Evolutionary conservation across 441 rosid genomes (phyloP), one percentile per base, ranked within the genome.

Genomic region (Arabidopsis lyrata): DNA sequence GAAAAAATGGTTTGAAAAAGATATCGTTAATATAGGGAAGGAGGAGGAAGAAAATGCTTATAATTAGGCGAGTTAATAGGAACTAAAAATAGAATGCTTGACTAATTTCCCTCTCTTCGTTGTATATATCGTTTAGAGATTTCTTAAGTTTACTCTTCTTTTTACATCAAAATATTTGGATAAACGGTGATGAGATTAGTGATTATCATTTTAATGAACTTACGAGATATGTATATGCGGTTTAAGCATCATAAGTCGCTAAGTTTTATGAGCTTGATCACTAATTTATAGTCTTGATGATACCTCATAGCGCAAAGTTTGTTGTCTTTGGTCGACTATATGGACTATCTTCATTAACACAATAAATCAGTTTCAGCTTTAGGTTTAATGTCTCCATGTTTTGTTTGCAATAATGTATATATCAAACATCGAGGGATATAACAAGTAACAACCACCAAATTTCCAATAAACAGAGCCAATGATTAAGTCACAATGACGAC

Each of bases 81-180:
- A 50, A 52, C 8, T 38, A 71, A 66, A 72, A 72, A 42, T 66
- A 66, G 80, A 59, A 50, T 29, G 57, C n/a, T 71, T 72, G 64
- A 72, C 77, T 18, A 16, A n/a, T 16, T 53, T 55, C 1, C 49
- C 4, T 48, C 45, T 15, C 20, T 45, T 15, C 47, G 48, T 14
- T 14, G 47, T 45, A 45, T 38, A 38, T 34, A n/a, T 32, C 27
- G 18, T 16, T 61, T 52, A 24, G 8, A 38, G 29, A 6, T 55
- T 12, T 73, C 50, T 64, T 11, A 50, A 38, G 54, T 12, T 42
- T 16, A 27, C 32, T 45, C 16, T 29, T 29, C 7, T 58, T 58
- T 41, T 47, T 14, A 14, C 74, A 10, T n/a, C 5, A 36, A 27
- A 49, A 0, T n/a, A 13, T 10, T 70, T 41, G 34, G 18, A 35